A percentile compares a stretch with the other conserved stretches of the same genome.
These are phyloP conservation scores for Fusarium tricinctum DNA, from an alignment of 2,329 filamentous ascomycete genomes.

Conservation along the genomic window DNA sequence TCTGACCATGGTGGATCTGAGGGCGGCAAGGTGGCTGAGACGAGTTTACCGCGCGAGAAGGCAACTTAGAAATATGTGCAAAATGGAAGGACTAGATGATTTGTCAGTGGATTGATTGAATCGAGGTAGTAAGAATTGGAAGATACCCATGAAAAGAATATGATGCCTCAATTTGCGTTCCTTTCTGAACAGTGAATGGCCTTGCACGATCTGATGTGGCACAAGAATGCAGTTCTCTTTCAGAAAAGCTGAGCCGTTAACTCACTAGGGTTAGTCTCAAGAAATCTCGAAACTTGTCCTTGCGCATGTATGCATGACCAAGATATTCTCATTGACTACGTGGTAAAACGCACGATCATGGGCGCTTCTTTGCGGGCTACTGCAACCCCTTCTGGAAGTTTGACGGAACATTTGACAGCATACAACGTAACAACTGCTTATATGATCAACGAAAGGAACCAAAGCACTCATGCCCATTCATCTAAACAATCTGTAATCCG, in stretches of 20 bases:
- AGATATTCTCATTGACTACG: too few species aligned
- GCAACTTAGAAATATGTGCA: slow-evolving; percentile 22
- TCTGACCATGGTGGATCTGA: slow-evolving; percentile 48
- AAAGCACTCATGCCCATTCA: not conserved
- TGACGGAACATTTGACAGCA: not conserved
- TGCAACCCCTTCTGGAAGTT: not conserved
- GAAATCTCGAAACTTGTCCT: not conserved
- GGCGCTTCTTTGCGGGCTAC: not conserved
- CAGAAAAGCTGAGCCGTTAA: not conserved
- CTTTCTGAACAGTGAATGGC: not conserved
- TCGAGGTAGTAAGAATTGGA: slow-evolving; percentile 10
- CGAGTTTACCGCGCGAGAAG: slow-evolving; percentile 40
- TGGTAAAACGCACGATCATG: too few species aligned
- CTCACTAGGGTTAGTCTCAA: not conserved
- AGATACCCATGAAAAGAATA: slow-evolving; percentile 28
- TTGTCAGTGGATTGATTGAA: slow-evolving; percentile 30
- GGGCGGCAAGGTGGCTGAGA: slow-evolving; percentile 39
- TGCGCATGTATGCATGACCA: not conserved
- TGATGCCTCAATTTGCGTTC: slow-evolving; percentile 4
- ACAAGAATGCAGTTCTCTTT: not conserved
- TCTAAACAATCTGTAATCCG: not conserved
- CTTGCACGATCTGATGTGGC: not conserved
- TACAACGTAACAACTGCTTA: not conserved
- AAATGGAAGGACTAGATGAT: not conserved
- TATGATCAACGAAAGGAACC: not conserved